Evolutionary conservation across 1,139 yeast genomes (phyloP).

Genomic region (Pneumocystis wakefieldiae): DNA sequence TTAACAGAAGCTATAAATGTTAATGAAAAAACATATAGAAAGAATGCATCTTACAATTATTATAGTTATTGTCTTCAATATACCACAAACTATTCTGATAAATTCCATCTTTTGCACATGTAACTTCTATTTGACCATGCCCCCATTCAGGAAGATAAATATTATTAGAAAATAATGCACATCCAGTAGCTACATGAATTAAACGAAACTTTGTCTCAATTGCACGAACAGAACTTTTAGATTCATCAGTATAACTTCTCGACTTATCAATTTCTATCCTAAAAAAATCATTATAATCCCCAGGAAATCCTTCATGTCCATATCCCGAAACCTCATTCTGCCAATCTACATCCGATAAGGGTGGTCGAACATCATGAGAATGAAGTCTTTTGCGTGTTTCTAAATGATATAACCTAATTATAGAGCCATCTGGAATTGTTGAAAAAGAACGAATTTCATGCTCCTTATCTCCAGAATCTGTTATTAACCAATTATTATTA

Average conservation of each 20-base stretch:
- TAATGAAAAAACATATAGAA: slow-evolving; percentile 13
- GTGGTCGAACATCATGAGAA: slow-evolving; percentile 90
- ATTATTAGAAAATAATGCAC: slow-evolving; percentile 74
- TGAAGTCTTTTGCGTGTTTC: slow-evolving; percentile 69
- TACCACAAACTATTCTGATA: slow-evolving; percentile 70
- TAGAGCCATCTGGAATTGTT: slow-evolving; percentile 59
- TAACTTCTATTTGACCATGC: slow-evolving; percentile 90
- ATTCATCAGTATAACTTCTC: slow-evolving; percentile 40
- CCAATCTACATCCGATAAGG: slow-evolving; percentile 87
- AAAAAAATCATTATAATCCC: slow-evolving; percentile 94
- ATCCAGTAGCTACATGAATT: slow-evolving; percentile 78
- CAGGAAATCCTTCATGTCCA: slow-evolving; percentile 79
- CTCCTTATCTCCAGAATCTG: slow-evolving; percentile 20
- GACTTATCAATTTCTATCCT: slow-evolving; percentile 67
- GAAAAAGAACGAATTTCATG: slow-evolving; percentile 27
- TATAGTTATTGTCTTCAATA: slow-evolving; percentile 53
- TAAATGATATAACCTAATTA: slow-evolving; percentile 62
- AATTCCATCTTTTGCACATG: slow-evolving; percentile 74
- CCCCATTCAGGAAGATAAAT: slow-evolving; percentile 91
- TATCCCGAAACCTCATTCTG: slow-evolving; percentile 88
- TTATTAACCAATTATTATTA: slow-evolving; percentile 70
- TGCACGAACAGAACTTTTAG: slow-evolving; percentile 55
- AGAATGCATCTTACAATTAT: slow-evolving; percentile 11
- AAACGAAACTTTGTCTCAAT: slow-evolving; percentile 73
- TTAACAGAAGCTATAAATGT: slow-evolving; percentile 14